Percentiles rank a stretch among this genome's conserved stretches.
These are phyloP conservation scores for Alternaria ventricosa DNA, from an alignment of 2,329 filamentous ascomycete species.

Conservation along the genomic window DNA sequence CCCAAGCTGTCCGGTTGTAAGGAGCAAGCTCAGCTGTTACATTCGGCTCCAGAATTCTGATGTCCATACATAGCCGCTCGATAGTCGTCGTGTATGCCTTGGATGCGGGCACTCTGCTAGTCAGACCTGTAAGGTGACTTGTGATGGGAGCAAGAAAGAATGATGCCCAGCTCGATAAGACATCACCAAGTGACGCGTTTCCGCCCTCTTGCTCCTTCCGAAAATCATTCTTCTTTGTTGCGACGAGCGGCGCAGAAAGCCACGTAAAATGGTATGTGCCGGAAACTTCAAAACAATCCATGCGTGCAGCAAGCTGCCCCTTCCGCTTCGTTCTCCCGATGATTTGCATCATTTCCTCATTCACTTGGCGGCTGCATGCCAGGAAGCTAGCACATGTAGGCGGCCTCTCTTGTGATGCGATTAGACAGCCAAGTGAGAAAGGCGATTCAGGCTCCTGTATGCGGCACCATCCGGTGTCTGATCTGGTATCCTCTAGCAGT, in stretches of 20 bases:
- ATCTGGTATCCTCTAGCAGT: constrained; percentile 21
- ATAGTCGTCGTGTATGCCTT: constrained; percentile 23
- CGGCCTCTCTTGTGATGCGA: constrained; percentile 28
- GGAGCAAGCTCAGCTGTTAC: constrained; percentile 19
- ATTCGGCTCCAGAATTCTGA: constrained; percentile 32
- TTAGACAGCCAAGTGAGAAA: constrained; percentile 34
- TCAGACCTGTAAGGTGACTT: constrained; percentile 2
- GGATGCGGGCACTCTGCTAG: not conserved
- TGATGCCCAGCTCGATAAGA: constrained; percentile 26
- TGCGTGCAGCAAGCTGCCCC: constrained; percentile 21
- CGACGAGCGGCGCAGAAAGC: constrained; percentile 39
- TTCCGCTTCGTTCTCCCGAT: constrained; percentile 26
- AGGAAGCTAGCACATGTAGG: constrained; percentile 42
- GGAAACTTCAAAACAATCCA: constrained; percentile 42
- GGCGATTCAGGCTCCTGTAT: constrained; percentile 22
- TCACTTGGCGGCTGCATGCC: constrained; percentile 35
- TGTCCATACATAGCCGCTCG: constrained; percentile 38
- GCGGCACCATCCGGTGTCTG: constrained; percentile 22
- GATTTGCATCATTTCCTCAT: constrained; percentile 36
- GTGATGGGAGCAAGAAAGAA: constrained; percentile 11
- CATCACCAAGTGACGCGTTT: not conserved
- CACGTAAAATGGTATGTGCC: constrained; percentile 42
- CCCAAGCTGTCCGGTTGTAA: constrained; percentile 41
- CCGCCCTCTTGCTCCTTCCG: not conserved
- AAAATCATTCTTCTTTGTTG: constrained; percentile 12